Conservation (phyloP, 192 early-diverging fungal species). For the Coemansia sp. region DNA sequence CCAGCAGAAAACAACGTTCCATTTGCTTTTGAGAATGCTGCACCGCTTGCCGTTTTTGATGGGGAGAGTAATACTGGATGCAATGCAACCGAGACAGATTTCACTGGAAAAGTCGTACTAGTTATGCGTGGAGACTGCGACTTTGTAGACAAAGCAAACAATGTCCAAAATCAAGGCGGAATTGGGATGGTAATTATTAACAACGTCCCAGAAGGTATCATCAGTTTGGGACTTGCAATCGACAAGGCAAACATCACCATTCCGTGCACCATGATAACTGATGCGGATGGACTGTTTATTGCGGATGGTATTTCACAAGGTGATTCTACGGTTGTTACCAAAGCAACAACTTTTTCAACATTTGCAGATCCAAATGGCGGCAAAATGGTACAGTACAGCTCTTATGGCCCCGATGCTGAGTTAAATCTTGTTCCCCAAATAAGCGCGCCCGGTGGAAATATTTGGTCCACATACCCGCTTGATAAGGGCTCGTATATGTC, state of each 20-base stretch:
- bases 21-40: neutral
- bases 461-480: slow-evolving; percentile 61
- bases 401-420: slow-evolving; percentile 63
- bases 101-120: neutral
- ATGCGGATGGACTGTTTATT: slow-evolving; percentile 35
- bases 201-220: slow-evolving; percentile 27
- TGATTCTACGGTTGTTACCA: slow-evolving; percentile 10
- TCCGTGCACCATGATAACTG: slow-evolving; percentile 34
- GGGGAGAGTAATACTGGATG: slow-evolving; percentile 8
- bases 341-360: slow-evolving; percentile 17
- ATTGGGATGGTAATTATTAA: slow-evolving; percentile 48
- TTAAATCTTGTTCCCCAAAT: slow-evolving; percentile 60
- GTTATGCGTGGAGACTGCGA: neutral
- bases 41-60: slow-evolving; percentile 9
- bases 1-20: neutral
- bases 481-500: slow-evolving; percentile 37
- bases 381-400: slow-evolving; percentile 57
- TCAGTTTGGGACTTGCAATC: neutral
- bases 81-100: neutral
- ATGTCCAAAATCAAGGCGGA: slow-evolving; percentile 11
- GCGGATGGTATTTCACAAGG: slow-evolving; percentile 10
- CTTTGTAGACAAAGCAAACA: neutral
- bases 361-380: slow-evolving; percentile 42
- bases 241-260: slow-evolving; percentile 23
- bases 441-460: slow-evolving; percentile 64